Evolutionary conservation across 768 basidiomycete species (phyloP).

Genomic region (Pulveroboletus sp.): DNA sequence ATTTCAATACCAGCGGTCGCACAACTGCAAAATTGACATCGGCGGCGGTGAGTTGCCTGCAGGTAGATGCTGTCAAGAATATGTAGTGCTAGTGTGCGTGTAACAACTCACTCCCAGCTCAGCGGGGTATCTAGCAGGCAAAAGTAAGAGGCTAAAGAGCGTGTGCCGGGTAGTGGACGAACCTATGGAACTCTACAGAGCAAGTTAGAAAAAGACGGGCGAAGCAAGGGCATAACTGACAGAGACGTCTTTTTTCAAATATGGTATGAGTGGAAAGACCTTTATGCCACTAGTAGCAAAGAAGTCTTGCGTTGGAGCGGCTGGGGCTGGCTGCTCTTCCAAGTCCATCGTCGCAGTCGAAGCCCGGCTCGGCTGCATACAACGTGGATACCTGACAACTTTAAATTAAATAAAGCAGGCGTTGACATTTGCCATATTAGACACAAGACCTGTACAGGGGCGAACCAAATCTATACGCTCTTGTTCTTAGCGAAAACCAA

Average conservation of each 20-base stretch:
- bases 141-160: neutral
- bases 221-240: conserved; percentile 41
- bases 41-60: conserved; percentile 76
- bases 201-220: conserved; percentile 15
- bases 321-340: conserved; percentile 25
- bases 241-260: conserved; percentile 64
- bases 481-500: conserved; percentile 31
- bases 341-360: conserved; percentile 29
- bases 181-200: conserved; percentile 27
- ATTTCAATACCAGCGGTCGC: conserved; percentile 74
- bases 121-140: conserved; percentile 57
- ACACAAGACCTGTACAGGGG: conserved; percentile 20
- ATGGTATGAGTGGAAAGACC: conserved; percentile 80
- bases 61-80: conserved; percentile 5
- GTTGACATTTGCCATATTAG: conserved; percentile 14
- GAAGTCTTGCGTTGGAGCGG: conserved; percentile 56
- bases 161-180: neutral
- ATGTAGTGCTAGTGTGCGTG: neutral
- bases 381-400: too few relatives aligned
- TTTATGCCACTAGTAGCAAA: conserved; percentile 62
- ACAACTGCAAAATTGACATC: conserved; percentile 82
- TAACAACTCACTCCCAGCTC: conserved; percentile 70
- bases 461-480: conserved; percentile 29
- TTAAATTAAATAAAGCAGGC: neutral
- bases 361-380: too few relatives aligned